phyloP scores from a whole-genome alignment of 139 green algal genomes.

The Picochlorum costavermella region DNA sequence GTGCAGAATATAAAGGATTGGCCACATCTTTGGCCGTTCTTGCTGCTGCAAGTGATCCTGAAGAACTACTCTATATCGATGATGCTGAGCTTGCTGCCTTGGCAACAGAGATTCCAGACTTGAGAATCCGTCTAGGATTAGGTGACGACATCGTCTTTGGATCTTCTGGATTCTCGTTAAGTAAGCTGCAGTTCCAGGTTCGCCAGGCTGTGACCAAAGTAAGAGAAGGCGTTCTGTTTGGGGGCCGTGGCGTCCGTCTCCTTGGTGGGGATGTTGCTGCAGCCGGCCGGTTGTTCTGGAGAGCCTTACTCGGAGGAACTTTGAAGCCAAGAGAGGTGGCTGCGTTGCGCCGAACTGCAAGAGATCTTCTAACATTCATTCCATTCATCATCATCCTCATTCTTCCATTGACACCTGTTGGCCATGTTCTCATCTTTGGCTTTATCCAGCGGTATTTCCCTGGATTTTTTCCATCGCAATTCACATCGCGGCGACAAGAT shows the following conservation, averaged over 20 bases:
- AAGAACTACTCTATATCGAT: conserved; percentile 32
- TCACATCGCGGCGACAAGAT: conserved; percentile 77
- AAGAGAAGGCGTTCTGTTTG: conserved; percentile 74
- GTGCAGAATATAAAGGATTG: conserved; percentile 77
- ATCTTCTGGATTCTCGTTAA: conserved; percentile 39
- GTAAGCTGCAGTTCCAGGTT: conserved; percentile 51
- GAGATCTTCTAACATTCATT: conserved; percentile 88
- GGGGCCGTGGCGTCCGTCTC: conserved; percentile 67
- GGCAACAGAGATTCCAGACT: conserved; percentile 79
- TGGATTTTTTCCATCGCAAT: conserved; percentile 92
- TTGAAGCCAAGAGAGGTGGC: conserved; percentile 85
- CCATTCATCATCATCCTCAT: conserved; percentile 98
- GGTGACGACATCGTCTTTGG: conserved; percentile 67
- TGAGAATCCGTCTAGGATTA: conserved; percentile 69
- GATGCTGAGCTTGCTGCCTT: conserved; percentile 65
- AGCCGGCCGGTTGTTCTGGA: conserved; percentile 58
- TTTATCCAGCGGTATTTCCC: conserved; percentile 98
- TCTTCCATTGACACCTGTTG: conserved; percentile 87
- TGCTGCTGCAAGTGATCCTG: conserved; percentile 32
- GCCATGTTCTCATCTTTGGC: conserved; percentile 94
- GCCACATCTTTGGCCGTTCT: conserved; percentile 63
- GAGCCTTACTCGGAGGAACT: conserved; percentile 62
- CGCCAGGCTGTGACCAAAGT: conserved; percentile 34
- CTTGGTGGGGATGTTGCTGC: conserved; percentile 60
- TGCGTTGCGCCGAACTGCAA: conserved; percentile 78